A percentile compares a stretch with the other conserved stretches of the same genome.
Evolutionary conservation across 2,329 filamentous ascomycete species (phyloP).

Genomic region (Orbilia ellipsospora): DNA sequence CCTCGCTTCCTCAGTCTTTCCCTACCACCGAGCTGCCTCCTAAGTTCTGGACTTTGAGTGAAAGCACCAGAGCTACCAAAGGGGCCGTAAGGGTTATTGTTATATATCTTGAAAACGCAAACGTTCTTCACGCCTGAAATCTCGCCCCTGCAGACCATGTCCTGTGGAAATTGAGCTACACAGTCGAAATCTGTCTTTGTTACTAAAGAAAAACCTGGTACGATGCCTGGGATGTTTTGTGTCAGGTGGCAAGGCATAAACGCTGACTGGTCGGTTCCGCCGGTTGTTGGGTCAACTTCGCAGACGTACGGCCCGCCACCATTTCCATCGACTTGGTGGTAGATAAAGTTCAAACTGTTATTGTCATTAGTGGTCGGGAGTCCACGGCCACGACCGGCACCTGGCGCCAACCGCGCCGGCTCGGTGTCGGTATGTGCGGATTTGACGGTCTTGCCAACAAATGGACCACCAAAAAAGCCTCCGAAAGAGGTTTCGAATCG

Average conservation of each 20-base stretch:
- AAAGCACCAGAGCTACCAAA: neutral
- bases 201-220: neutral
- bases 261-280: neutral
- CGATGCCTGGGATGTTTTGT: neutral
- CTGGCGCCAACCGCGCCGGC: neutral
- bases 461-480: neutral
- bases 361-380: neutral
- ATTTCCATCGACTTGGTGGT: neutral
- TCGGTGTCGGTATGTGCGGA: neutral
- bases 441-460: neutral
- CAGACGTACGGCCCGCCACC: neutral
- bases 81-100: neutral
- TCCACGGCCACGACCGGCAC: neutral
- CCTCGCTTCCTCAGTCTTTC: no score
- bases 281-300: neutral
- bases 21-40: no score
- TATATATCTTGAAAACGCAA: conserved; percentile 3
- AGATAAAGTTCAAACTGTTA: neutral
- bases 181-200: neutral
- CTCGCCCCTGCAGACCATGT: neutral
- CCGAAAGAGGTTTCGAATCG: neutral
- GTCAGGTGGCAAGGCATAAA: neutral
- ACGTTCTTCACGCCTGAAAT: neutral
- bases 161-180: neutral
- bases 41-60: neutral